Evolutionary conservation across 805 yeast genomes (phyloP), one percentile per base, ranked within the genome.

Genomic region (Yarrowia sp.): DNA sequence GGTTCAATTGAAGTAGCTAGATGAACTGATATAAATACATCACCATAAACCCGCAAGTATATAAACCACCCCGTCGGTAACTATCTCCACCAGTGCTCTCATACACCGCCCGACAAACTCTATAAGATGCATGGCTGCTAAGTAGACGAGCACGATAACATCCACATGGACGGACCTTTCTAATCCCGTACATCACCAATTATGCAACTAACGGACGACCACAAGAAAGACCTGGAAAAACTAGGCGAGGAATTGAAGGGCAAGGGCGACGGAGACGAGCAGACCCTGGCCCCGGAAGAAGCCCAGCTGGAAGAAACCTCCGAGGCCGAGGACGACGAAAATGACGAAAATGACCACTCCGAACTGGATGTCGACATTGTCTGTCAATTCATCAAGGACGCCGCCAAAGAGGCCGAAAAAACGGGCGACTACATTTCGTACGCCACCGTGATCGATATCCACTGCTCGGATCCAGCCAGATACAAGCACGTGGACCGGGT

Each of bases 401-500:
- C 63, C 11, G 63, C 63, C 32, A 43, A 14, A 8, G 63, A 58
- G 30, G 63, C 63, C 32, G 41, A 73, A 69, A 82, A 81, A 52
- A 74, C 85, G 8, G 76, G 81, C 9, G 96, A 90, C 74, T 89
- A 78, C 71, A 73, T 90, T 24, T 81, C 91, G 4, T 89, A 85
- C 70, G 83, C 89, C n/a, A 88, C 96, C 0, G 76, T 89, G 19
- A 71, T 90, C 36, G 96, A 90, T 63, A 75, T 86, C 35, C 80
- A 85, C 69, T 72, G 89, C 35, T 73, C 79, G 21, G 83, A 85
- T 28, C 83, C 85, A 8, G 35, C 68, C 4, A 70, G 77, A 8
- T 87, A 79, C 72, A 68, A 80, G 11, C 74, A 75, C 44, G 82
- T 77, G 0, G 90, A 89, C 62, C 82, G 83, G 64, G 78, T 76